Conservation (phyloP, 2,329 filamentous ascomycete genomes). For the Aspergillus fischeri region DNA sequence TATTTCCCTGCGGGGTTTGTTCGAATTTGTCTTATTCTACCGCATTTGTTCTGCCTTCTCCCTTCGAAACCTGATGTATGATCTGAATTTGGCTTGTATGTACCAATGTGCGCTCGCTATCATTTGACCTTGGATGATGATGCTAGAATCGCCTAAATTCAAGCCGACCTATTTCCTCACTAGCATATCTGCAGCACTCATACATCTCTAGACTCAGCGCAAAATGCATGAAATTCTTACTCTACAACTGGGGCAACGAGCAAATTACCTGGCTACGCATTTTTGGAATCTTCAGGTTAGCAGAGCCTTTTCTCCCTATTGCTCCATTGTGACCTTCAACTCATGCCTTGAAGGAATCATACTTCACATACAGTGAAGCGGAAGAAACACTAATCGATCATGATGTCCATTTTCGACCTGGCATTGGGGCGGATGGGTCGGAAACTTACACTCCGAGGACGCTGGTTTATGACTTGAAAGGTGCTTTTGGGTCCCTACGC, state of each 20-base stretch:
- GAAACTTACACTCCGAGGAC: conserved; percentile 92
- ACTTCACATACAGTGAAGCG: conserved; percentile 80
- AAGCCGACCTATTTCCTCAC: neutral
- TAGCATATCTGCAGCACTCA: neutral
- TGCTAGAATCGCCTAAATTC: neutral
- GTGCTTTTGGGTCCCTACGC: conserved; percentile 81
- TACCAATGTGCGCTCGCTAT: neutral
- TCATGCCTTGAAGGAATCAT: conserved; percentile 67
- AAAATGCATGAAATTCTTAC: conserved; percentile 92
- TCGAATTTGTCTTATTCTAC: neutral
- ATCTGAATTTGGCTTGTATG: neutral
- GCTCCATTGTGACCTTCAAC: neutral
- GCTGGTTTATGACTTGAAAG: conserved; percentile 91
- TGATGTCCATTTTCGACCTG: conserved; percentile 83
- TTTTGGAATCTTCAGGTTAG: conserved; percentile 92
- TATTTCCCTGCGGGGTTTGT: neutral
- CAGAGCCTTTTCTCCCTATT: neutral
- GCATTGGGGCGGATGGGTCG: conserved; percentile 73
- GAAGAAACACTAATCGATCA: conserved; percentile 68
- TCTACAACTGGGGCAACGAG: conserved; percentile 85
- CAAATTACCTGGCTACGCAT: conserved; percentile 90
- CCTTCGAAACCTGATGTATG: neutral
- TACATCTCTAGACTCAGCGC: neutral
- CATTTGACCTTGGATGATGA: neutral
- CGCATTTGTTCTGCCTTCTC: neutral